Evolutionary conservation across 768 basidiomycete species (phyloP).

Genomic region (Clathrus columnatus): DNA sequence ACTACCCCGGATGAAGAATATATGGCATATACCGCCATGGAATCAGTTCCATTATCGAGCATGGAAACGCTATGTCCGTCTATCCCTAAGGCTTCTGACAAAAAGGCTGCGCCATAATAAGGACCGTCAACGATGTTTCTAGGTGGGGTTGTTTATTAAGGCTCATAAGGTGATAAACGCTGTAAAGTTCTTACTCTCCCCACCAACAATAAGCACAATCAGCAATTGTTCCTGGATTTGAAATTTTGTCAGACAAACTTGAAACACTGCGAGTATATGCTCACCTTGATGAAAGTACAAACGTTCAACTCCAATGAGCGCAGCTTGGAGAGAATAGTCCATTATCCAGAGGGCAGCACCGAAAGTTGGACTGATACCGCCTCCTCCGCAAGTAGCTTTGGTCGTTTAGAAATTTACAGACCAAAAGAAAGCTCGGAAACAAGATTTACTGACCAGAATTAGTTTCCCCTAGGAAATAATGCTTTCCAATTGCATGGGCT

Average conservation of each 20-base stretch:
- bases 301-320: constrained; percentile 27
- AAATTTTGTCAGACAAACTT: no score
- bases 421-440: neutral
- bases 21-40: constrained; percentile 25
- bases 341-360: constrained; percentile 34
- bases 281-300: constrained; percentile 32
- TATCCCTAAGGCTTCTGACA: constrained; percentile 28
- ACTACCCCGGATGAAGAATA: constrained; percentile 19
- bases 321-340: constrained; percentile 32
- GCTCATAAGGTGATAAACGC: neutral
- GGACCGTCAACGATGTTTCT: constrained; percentile 24
- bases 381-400: constrained; percentile 33
- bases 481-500: constrained; percentile 25
- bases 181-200: constrained; percentile 19
- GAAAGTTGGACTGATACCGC: constrained; percentile 33
- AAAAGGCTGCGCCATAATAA: constrained; percentile 31
- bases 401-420: neutral
- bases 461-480: constrained; percentile 32
- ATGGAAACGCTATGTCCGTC: constrained; percentile 25
- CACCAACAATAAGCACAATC: constrained; percentile 36
- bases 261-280: neutral
- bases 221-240: constrained; percentile 23
- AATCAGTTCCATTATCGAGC: constrained; percentile 27
- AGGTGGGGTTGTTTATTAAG: neutral
- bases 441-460: constrained; percentile 28